Conservation (phyloP, 495 filamentous ascomycete genomes). For the Pseudevernia furfuracea region DNA sequence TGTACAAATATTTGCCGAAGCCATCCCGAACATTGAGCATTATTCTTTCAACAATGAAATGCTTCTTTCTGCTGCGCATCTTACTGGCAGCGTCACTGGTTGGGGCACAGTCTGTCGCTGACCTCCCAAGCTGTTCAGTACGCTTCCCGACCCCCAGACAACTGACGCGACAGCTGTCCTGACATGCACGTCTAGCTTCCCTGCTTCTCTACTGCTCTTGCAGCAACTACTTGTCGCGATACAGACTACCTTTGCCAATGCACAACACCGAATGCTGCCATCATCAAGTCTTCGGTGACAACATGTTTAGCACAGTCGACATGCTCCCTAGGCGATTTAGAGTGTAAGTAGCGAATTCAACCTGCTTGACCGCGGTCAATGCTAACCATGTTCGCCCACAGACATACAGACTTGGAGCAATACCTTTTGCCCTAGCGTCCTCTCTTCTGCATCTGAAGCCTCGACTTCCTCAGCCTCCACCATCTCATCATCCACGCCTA, state of each 20-base stretch:
- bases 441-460: conserved; percentile 16
- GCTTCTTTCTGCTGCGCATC: neutral
- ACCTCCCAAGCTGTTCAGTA: conserved; percentile 22
- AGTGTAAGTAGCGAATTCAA: neutral
- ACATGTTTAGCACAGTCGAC: conserved; percentile 17
- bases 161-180: neutral
- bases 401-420: conserved; percentile 16
- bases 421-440: conserved; percentile 17
- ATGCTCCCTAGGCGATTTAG: conserved; percentile 16
- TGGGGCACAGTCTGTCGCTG: conserved; percentile 15
- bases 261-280: conserved; percentile 1
- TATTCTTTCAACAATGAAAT: neutral
- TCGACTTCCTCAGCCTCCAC: neutral
- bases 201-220: conserved; percentile 18
- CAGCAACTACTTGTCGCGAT: conserved; percentile 7
- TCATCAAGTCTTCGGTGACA: conserved; percentile 18
- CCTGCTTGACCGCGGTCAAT: neutral
- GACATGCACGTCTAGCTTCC: conserved; percentile 12
- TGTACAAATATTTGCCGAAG: neutral
- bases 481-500: conserved; percentile 1
- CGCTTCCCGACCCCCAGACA: neutral
- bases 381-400: conserved; percentile 6
- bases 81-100: neutral
- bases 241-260: conserved; percentile 22
- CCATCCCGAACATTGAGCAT: neutral